phyloP scores from a whole-genome alignment of 192 early-diverging fungal genomes.

The Oehlia diaphana region DNA sequence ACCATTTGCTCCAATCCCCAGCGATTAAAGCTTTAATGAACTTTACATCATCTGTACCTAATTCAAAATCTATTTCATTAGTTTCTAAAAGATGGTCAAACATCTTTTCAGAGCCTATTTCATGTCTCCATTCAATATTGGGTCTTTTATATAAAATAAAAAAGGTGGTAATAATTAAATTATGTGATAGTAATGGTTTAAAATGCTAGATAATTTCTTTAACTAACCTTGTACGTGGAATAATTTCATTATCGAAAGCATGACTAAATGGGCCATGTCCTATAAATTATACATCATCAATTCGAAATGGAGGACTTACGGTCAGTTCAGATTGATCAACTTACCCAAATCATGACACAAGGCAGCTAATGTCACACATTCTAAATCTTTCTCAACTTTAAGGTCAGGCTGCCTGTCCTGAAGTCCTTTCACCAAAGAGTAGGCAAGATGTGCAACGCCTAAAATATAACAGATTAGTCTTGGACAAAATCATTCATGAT shows the following conservation, averaged over 20 bases:
- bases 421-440: constrained; percentile 70
- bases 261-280: constrained; percentile 98
- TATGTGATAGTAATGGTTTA: neutral
- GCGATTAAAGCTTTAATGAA: constrained; percentile 77
- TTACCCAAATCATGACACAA: constrained; percentile 89
- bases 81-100: constrained; percentile 76
- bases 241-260: constrained; percentile 90
- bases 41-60: constrained; percentile 55
- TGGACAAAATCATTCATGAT: neutral
- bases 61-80: constrained; percentile 57
- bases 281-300: constrained; percentile 11
- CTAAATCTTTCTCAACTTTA: constrained; percentile 76
- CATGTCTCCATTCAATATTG: constrained; percentile 66
- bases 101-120: constrained; percentile 84
- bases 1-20: constrained; percentile 37
- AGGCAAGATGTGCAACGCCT: constrained; percentile 84
- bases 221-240: constrained; percentile 56
- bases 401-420: constrained; percentile 75
- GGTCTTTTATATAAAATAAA: constrained; percentile 30
- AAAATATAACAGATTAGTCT: constrained; percentile 23
- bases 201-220: neutral
- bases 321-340: neutral
- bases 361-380: constrained; percentile 87
- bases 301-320: neutral
- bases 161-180: neutral